These are phyloP conservation scores for Colletotrichum incanum DNA, from an alignment of 2,329 filamentous ascomycete species.

Conservation along the genomic window DNA sequence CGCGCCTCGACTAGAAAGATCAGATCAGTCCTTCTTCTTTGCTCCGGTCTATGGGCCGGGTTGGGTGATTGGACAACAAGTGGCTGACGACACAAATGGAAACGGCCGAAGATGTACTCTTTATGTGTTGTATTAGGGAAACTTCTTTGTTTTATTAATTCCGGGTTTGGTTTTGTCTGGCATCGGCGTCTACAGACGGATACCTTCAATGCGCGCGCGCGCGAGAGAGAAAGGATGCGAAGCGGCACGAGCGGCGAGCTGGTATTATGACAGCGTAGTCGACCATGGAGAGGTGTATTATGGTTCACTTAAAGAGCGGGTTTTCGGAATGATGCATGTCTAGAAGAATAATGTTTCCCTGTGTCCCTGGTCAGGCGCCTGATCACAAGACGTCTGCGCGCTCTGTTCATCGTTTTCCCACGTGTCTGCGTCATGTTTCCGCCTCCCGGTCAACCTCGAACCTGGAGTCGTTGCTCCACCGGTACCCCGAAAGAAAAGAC, in stretches of 20 bases:
- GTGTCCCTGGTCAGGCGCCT: neutral
- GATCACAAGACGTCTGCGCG: neutral
- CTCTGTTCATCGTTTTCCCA: neutral
- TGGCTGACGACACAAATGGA: neutral
- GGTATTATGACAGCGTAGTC: neutral
- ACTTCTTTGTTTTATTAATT: slow-evolving; percentile 1
- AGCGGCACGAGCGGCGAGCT: slow-evolving; percentile 7
- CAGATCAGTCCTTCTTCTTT: neutral
- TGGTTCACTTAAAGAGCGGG: neutral
- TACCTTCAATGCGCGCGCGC: slow-evolving; percentile 34
- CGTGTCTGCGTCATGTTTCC: slow-evolving; percentile 2
- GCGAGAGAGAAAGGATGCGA: neutral
- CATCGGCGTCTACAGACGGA: slow-evolving; percentile 42
- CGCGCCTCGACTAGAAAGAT: slow-evolving; percentile 12
- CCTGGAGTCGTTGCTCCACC: neutral
- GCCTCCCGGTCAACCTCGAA: neutral
- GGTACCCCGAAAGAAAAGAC: neutral
- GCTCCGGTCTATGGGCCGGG: neutral
- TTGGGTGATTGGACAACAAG: slow-evolving; percentile 11
- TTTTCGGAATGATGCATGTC: slow-evolving; percentile 11
- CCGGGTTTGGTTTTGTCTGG: slow-evolving; percentile 24
- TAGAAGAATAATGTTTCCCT: neutral
- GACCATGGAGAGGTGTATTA: neutral
- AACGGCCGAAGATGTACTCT: slow-evolving; percentile 30
- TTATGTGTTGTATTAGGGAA: slow-evolving; percentile 24